Base-by-base conservation (phyloP, 768 basidiomycete genomes). In the Rickenella mellea region DNA sequence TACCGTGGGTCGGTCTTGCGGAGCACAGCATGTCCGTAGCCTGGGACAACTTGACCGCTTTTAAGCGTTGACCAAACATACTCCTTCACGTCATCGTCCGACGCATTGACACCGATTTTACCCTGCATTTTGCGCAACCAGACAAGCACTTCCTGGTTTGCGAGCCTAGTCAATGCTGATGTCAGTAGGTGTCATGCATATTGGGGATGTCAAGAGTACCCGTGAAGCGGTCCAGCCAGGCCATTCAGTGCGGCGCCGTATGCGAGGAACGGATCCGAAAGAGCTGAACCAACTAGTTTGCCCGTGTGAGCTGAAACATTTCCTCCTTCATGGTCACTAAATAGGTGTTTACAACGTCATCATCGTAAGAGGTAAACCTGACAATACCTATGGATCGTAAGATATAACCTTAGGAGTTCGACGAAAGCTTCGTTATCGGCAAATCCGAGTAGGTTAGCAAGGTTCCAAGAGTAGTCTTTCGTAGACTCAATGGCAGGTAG, bases 301-400 rank as follows among this genome's bases (percentile, higher is more conserved):
- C 87, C 87, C 17, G 90, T 85, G 70, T 93, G 90, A 2, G 90
- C 91, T 40, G 94, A 97, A 48, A 98, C 94, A 53, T 98, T 98
- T 33, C 94, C 94, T 60, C 94, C 94, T 65, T 98, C 94, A 66
- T 98, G 94, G 59, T 98, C 94, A 59, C 84, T 83, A 41, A 14
- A 17, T 12, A 49, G n/a, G 12, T 4, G 10, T 43, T 8, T 19
- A 28, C 8, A 27, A 38, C 17, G 19, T 20, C 20, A 1, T 36
- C 7, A 17, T 22, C 22, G 28, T 26, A 32, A 33, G 32, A 10
- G 45, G 39, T 40, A 40, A 1, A 41, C 32, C n/a, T 15, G n/a
- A 12, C 39, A 49, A 35, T 38, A 80, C 75, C 82, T 92, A 76
- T 98, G 94, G 57, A 98, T 93, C 52, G 92, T 94, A 65, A 97